phyloP scores from a whole-genome alignment of 208 protist genomes.

The Balamuthia mandrillaris region DNA sequence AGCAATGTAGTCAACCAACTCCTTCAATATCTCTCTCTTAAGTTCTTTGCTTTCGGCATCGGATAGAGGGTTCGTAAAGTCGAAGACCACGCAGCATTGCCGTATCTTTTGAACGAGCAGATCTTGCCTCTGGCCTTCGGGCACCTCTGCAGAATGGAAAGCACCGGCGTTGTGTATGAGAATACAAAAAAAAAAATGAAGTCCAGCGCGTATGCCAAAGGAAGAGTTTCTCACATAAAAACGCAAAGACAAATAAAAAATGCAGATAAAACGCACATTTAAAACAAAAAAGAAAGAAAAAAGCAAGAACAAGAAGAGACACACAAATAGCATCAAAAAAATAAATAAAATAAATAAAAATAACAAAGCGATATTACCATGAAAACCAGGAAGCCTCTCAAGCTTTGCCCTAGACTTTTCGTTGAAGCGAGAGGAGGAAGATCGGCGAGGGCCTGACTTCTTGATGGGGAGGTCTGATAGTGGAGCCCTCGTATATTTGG shows the following conservation, averaged over 20 bases:
- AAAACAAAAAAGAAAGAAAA: background rate
- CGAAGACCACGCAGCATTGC: background rate
- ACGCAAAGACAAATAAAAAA: background rate
- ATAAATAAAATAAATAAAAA: background rate
- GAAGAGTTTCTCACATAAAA: background rate
- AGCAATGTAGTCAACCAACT: background rate
- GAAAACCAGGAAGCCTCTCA: background rate
- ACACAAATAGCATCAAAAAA: background rate
- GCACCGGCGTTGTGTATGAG: no score
- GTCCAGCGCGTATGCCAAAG: background rate
- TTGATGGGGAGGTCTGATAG: no score
- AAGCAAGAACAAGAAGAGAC: background rate
- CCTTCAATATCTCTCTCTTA: background rate
- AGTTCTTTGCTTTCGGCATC: background rate
- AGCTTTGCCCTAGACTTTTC: no score
- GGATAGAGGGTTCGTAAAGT: background rate
- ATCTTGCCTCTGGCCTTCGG: background rate
- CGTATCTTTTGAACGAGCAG: conserved; percentile 10
- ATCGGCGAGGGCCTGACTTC: no score
- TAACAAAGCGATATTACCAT: background rate
- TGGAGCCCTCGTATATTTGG: no score
- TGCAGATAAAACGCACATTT: background rate
- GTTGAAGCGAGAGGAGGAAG: no score
- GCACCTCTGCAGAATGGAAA: background rate
- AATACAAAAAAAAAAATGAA: background rate